Evolutionary conservation across 2,329 filamentous ascomycete species (phyloP), one percentile per base, ranked within the genome.

Genomic region (Penicillium sp.): DNA sequence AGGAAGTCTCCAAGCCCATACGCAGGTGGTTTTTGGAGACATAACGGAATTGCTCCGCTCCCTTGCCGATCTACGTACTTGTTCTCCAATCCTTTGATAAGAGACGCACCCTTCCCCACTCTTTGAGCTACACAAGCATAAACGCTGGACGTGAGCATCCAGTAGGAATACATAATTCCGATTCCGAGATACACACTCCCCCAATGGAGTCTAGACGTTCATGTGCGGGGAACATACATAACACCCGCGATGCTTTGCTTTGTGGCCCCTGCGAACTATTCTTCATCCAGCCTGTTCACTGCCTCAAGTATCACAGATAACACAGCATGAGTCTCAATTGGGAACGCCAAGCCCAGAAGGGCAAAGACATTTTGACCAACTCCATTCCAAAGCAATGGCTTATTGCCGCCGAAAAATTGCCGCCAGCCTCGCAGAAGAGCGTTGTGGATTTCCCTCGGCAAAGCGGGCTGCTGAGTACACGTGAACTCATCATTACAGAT

Each of bases 401-500:
- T 16, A 46, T 69, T 6, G 62, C 69, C 1, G 39, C 42, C 1
- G 57, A 69, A 10, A 60, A 62, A 45, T 53, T 73, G 2, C 71
- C 71, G 3, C 58, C 66, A 0, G 31, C 59, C 11, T 58, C 63
- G 5, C 57, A 66, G 46, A 67, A 72, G 32, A 64, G 68, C 51
- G 68, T 74, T 11, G 48, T 56, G 22, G 61, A 64, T 18, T 68
- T 74, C 31, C 64, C 69, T 3, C 68, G 71, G 32, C 66, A 72
- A 54, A 79, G 79, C 58, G 80, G 81, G 0, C 62, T 84, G 3
- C 67, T 85, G 29, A 77, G 64, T 8, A 58, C 72, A 10, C 62
- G 72, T 9, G 83, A 85, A 58, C 67, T 84, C 7, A 57, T 62
- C 3, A 83, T 85, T 53, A 85, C 83, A 0, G 79, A 83, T 40